Conservation (phyloP, 2,329 filamentous ascomycete species). For the Ceratocystis papillata region DNA sequence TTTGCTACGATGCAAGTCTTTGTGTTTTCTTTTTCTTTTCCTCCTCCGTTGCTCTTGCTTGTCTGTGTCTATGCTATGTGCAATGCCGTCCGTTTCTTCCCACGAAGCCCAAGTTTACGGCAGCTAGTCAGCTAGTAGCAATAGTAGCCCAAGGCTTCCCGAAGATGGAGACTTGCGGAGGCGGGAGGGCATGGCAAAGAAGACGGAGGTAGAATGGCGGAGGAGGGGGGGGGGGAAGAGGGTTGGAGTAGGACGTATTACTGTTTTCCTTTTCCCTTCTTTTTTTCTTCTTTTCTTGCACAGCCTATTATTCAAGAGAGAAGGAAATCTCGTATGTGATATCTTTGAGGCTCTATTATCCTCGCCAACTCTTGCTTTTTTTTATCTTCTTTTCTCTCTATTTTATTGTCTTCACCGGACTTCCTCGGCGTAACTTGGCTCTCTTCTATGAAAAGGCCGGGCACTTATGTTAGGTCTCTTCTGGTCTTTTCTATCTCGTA, state of each 20-base stretch:
- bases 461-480: conserved; percentile 6
- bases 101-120: background rate
- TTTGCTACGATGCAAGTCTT: conserved; percentile 12
- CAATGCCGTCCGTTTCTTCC: background rate
- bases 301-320: background rate
- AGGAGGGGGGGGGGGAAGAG: background rate
- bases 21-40: background rate
- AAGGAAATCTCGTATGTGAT: background rate
- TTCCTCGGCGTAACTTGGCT: conserved; percentile 2
- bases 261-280: background rate
- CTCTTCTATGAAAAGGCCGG: conserved; percentile 1
- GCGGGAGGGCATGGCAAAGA: background rate
- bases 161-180: conserved; percentile 1
- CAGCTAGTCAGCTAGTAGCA: conserved; percentile 6
- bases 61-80: background rate
- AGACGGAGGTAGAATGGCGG: background rate
- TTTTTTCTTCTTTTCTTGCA: background rate
- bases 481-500: background rate
- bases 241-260: background rate
- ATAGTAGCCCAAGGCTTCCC: conserved; percentile 7
- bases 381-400: background rate
- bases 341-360: background rate
- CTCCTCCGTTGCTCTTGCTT: background rate
- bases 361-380: conserved; percentile 1
- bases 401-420: background rate